Base-by-base conservation (phyloP, 371 early-diverging fungal genomes). In the Haplosporangium sp. region DNA sequence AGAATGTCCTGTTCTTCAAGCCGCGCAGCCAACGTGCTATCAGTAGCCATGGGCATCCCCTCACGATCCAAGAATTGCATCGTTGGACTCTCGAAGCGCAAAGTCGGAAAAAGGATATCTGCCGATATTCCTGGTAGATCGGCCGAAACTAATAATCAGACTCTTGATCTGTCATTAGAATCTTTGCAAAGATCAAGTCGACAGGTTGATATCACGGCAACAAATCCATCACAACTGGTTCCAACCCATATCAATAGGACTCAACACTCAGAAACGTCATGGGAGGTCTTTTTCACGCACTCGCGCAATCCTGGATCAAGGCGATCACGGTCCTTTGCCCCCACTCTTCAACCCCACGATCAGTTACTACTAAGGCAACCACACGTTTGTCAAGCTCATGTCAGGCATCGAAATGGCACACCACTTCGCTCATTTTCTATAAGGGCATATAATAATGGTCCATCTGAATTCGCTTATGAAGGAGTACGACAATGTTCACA, bases 11-110 rank as follows among this genome's bases (percentile, higher is more conserved):
- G 74, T 50, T 63, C 79, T 56, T 79, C 79, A 6, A 73, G 74
- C 58, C 74, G 74, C 35, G 71, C 79, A 67, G 79, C 68, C 71
- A 79, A 71, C 53, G 70, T 79, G 68, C 74, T 79, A 71, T 63
- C 74, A 10, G 74, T 61, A 37, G 79, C 79, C 44, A 79, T 71
- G 79, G 69, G 71, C 13, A 79, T 79, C 52, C 74, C 79, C 17
- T 69, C 77, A 40, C 77, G 69, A 42, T 69, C 78, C 60, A 73
- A 66, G 55, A 45, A 34, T 35, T 67, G 63, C 45, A 44, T 78
- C 7, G 11, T 58, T 8, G 64, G 67, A 35, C 53, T 73, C 2
- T 60, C 74, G 38, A 52, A 59, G 40, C 74, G 62, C 39, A 67
- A 63, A 20, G 5, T 71, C 35, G 71, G 74, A 9, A 61, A 67